Base-by-base conservation (phyloP, 2,329 filamentous ascomycete species). In the Alternaria angustiovoidea region DNA sequence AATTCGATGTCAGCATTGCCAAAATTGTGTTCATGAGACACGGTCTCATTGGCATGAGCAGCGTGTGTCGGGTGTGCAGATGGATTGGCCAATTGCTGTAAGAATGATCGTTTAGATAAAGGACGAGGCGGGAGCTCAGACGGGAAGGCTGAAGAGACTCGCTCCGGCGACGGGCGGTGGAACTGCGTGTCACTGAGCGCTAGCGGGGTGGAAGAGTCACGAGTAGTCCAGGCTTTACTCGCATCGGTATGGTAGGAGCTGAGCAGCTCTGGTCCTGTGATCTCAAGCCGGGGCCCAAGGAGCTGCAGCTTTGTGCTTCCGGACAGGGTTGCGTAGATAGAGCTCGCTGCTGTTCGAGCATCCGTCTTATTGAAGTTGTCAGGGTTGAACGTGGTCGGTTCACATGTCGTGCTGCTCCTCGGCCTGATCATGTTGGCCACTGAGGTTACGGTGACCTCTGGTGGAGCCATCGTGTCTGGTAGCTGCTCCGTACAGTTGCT, bases 1-100 rank as follows among this genome's bases (percentile, higher is more conserved):
- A 46, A 16, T 22, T 57, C 55, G 7, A 54, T 57, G 5, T 57
- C 55, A 6, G 41, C 14, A 20, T 41, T 28, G 3, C 26, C 24
- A 7, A 32, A 41, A 5, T 14, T 46, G 6, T 22, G 5, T 4
- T 4, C 18, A 9, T 34, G 18, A 3, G 24, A 16, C 5, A 2
- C 24, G 11, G 16, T 7, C 16, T 47, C 43, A 11, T 26, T 14
- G 2, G 18, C 11, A 18, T 36, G 48, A n/a, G 48, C 8, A 18
- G 32, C 1, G 8, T 11, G 32, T 20, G 26, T 11, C n/a, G 24
- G 8, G 9, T 12, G 43, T 9, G 34, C 12, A 14, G 32, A 22
- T 11, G 12, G 7, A 18, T 24, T 7, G 24, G 41, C 20, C 7
- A 57, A 4, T 11, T 48, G 48, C 7, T 20, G 34, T n/a, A 55